Conservation (phyloP, 2,329 filamentous ascomycete genomes). For the Raffaelea arxii region DNA sequence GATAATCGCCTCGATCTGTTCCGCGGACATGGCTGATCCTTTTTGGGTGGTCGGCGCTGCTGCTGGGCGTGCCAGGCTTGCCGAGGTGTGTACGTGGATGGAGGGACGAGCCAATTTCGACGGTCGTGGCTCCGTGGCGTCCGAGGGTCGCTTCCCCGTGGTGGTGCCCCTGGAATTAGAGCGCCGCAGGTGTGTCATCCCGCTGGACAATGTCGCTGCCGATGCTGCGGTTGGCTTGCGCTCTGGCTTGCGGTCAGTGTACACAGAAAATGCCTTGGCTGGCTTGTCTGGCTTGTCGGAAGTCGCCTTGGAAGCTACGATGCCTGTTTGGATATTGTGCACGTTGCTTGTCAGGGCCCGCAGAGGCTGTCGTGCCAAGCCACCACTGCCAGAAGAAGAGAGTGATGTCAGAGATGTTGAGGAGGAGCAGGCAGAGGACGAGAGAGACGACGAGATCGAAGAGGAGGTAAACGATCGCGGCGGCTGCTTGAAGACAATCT, state of each 20-base stretch:
- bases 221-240: constrained; percentile 9
- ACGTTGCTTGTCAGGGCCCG: constrained; percentile 61
- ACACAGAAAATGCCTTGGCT: constrained; percentile 77
- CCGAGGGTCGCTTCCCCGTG: constrained; percentile 28
- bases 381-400: constrained; percentile 20
- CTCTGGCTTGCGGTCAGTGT: constrained; percentile 52
- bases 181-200: constrained; percentile 21
- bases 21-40: constrained; percentile 36
- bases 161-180: constrained; percentile 14
- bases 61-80: constrained; percentile 15
- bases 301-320: constrained; percentile 31
- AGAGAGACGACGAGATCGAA: constrained; percentile 25
- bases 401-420: constrained; percentile 25
- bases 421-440: constrained; percentile 57
- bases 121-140: constrained; percentile 26
- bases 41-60: constrained; percentile 36
- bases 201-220: constrained; percentile 11
- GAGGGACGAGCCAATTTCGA: constrained; percentile 32
- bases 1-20: constrained; percentile 81
- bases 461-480: constrained; percentile 31
- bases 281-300: constrained; percentile 45
- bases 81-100: neutral
- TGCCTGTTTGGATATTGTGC: constrained; percentile 60
- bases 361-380: constrained; percentile 61
- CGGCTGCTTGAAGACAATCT: constrained; percentile 74